Percentiles rank a stretch among this genome's conserved stretches.
phyloP scores from a whole-genome alignment of 768 basidiomycete species.

The Agaricus bisporus region DNA sequence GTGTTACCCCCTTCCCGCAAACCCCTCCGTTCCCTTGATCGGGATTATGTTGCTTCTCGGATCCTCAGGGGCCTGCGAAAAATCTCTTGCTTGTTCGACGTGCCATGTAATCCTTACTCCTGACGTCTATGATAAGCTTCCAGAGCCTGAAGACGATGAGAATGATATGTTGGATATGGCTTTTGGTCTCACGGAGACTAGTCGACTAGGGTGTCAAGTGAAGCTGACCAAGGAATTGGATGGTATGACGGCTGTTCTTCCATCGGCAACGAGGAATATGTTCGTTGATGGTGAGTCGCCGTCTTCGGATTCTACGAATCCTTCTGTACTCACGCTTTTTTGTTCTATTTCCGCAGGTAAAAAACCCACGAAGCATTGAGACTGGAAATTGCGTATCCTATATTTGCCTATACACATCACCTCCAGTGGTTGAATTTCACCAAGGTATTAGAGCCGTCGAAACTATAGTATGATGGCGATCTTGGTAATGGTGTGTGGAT shows the following conservation, averaged over 20 bases:
- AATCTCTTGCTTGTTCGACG: conserved; percentile 94
- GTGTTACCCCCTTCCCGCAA: not conserved
- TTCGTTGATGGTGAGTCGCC: conserved; percentile 78
- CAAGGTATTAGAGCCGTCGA: not conserved
- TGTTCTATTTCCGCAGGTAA: conserved; percentile 3
- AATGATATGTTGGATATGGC: conserved; percentile 99
- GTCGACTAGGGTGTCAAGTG: conserved; percentile 73
- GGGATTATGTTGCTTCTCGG: not conserved
- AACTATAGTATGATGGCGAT: no score
- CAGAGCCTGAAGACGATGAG: conserved; percentile 96
- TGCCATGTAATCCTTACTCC: conserved; percentile 88
- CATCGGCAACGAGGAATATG: conserved; percentile 94
- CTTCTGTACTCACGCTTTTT: not conserved
- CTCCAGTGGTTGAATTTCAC: not conserved
- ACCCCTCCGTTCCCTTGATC: not conserved
- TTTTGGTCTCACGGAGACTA: conserved; percentile 94
- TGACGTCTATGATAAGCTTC: conserved; percentile 78
- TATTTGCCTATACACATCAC: not conserved
- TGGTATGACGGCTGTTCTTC: conserved; percentile 79
- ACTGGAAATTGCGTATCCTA: not conserved
- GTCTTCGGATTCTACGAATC: not conserved
- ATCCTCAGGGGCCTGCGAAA: conserved; percentile 85
- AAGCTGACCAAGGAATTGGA: conserved; percentile 75
- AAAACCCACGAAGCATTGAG: conserved; percentile 10
- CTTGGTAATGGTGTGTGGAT: not conserved